Evolutionary conservation across 2,329 filamentous ascomycete genomes (phyloP), one percentile per base, ranked within the genome.

Genomic region (Talaromyces sp.): DNA sequence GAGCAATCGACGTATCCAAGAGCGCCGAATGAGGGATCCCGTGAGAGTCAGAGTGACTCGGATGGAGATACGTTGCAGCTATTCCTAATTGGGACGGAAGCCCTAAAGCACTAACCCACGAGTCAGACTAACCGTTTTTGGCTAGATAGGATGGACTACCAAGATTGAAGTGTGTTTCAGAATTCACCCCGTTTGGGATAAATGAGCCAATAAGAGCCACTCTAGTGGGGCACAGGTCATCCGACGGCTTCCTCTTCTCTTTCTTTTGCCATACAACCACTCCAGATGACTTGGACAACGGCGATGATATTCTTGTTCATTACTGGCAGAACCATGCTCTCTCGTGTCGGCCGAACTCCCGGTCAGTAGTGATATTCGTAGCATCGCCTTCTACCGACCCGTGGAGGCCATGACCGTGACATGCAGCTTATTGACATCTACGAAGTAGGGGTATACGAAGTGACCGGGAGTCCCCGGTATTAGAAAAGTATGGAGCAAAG

Each of bases 121-220:
- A 56, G 6, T 6, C 10, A 2, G 33, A 37, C 52, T 39, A 56
- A 8, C 52, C 52, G 2, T 33, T 8, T 37, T 1, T 8, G 33
- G 33, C 33, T 56, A 56, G 52, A 10, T n/a, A 2, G 9, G 4
- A 5, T 1, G 43, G 5, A 11, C 22, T 59, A 22, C 56, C 56
- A 59, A 59, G 37, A 19, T 13, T 2, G 17, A 41, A 41, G 56
- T 22, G 56, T 59, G 56, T 59, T 59, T 59, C 56, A 59, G 56
- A n/a, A 59, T 43, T 45, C 22, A 45, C 19, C 35, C 56, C 56
- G 56, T 39, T 41, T 43, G 25, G 25, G 52, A 35, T 39, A 8
- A 15, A 3, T 25, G 35, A 19, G 22, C 56, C 56, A 59, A 45
- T 59, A 0, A 31, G 15, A 45, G 15, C 10, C 9, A 3, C 4